Conservation (phyloP, 2,329 filamentous ascomycete species). For the Coniochaeta sp. region DNA sequence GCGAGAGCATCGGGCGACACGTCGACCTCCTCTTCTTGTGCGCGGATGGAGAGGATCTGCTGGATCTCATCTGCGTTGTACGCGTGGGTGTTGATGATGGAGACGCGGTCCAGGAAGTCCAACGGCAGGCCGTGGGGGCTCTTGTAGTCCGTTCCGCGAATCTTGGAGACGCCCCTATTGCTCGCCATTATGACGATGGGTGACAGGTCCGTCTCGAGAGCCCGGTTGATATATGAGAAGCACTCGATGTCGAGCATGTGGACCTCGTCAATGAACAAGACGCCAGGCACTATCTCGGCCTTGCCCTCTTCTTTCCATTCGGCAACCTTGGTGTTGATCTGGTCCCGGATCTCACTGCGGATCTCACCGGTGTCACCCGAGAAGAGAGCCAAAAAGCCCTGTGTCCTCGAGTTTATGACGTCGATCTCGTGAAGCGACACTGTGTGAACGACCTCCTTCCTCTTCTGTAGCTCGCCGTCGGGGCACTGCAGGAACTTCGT, state of each 20-base stretch:
- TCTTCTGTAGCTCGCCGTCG: constrained; percentile 93
- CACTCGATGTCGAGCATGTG: constrained; percentile 99
- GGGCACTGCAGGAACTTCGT: constrained; percentile 98
- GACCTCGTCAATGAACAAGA: constrained; percentile 97
- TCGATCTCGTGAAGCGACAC: constrained; percentile 97
- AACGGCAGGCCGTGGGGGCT: constrained; percentile 91
- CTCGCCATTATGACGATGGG: constrained; percentile 99
- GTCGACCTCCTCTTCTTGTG: constrained; percentile 94
- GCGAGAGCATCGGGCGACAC: constrained; percentile 83
- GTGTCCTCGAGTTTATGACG: constrained; percentile 98
- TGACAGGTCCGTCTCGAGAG: constrained; percentile 87
- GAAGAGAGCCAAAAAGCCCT: constrained; percentile 94
- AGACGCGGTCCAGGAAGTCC: constrained; percentile 91
- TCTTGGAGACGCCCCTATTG: constrained; percentile 86
- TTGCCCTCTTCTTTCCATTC: constrained; percentile 99
- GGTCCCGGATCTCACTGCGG: constrained; percentile 90
- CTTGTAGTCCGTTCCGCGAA: constrained; percentile 87
- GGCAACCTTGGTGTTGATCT: constrained; percentile 98
- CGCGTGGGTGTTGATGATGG: constrained; percentile 88
- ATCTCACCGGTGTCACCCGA: constrained; percentile 98
- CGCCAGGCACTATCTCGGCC: constrained; percentile 93
- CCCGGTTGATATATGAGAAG: constrained; percentile 97
- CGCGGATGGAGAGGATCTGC: constrained; percentile 86
- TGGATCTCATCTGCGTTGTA: constrained; percentile 81
- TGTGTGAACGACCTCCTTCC: constrained; percentile 94